Percentiles rank a stretch among this genome's conserved stretches.
These are phyloP conservation scores for Rhizopogon vesiculosus DNA, from an alignment of 768 basidiomycete genomes.

Conservation along the genomic window DNA sequence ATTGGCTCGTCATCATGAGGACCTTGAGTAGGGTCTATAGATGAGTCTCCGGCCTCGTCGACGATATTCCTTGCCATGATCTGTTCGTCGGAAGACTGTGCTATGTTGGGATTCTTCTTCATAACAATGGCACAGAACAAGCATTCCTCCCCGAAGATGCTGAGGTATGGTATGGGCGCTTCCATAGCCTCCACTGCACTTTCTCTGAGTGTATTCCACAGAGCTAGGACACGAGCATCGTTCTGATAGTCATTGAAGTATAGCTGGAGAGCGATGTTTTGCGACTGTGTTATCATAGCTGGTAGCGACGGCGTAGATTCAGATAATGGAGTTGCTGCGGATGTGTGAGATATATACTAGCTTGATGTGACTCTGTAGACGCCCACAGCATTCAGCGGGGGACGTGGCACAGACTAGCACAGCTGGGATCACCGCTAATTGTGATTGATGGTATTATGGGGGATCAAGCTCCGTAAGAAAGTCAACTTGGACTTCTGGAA, in stretches of 20 bases:
- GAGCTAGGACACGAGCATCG: neutral
- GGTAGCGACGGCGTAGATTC: neutral
- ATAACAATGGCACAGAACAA: conserved; percentile 22
- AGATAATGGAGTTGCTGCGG: neutral
- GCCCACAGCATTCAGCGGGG: neutral
- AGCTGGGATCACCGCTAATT: neutral
- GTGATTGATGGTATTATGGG: no score
- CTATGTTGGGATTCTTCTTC: neutral
- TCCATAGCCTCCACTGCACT: conserved; percentile 25
- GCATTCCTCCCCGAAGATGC: conserved; percentile 24
- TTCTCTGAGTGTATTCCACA: conserved; percentile 20
- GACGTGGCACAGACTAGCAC: neutral
- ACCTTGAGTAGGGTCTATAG: neutral
- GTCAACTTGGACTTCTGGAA: no score
- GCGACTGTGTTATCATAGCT: neutral
- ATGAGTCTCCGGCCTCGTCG: no score
- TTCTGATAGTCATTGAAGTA: neutral
- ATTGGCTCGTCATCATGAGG: neutral
- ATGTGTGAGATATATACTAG: neutral
- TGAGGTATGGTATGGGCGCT: conserved; percentile 13
- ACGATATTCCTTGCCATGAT: no score
- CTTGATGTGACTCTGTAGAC: neutral
- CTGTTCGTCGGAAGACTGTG: neutral
- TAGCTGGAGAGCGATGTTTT: neutral
- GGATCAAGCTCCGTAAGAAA: no score